Base-by-base conservation (phyloP, 768 basidiomycete genomes). In the Hygrocybe coccinea region DNA sequence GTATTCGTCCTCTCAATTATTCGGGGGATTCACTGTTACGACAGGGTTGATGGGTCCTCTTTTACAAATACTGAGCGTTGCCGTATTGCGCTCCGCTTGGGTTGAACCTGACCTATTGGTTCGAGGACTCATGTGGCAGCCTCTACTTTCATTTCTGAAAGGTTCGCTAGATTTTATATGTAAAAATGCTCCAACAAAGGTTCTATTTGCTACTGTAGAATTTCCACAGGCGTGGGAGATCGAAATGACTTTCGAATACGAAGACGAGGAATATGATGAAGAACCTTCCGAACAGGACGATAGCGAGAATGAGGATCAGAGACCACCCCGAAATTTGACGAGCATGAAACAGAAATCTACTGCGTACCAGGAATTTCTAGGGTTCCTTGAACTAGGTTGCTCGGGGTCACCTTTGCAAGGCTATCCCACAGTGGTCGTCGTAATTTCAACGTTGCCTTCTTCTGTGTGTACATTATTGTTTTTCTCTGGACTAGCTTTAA, bases 381-480 rank as follows among this genome's bases (percentile, higher is more conserved):
- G 77, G 36, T 97, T 94, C 72, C 79, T 97, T 19, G 74, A 84
- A 54, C 71, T 82, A 1, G 91, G 86, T 10, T 97, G 93, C 67
- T 80, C 82, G n/a, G 87, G 88, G 1, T 82, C 86, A 4, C 87
- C 92, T 0, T 66, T 82, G 1, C 79, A 87, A 59, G 89, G 88
- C 2, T 98, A 97, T 67, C 92, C 91, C 0, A 77, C 85, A 1
- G 77, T 95, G 24, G 72, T 97, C 15, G 76, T 97, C 22, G 77
- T 94, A 22, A 66, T 97, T 12, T 89, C 91, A 1, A 93, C 91
- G 0, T 80, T 97, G 11, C 89, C 92, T 0, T 67, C 77, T 11
- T 73, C 76, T 39, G 88, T 91, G 69, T 50, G 83, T 67, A 17
- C 21, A 10, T 12, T n/a, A 15, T 36, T 54, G 8, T 14, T 29